phyloP scores from a whole-genome alignment of 495 filamentous ascomycete genomes.

The Neurospora sp. region DNA sequence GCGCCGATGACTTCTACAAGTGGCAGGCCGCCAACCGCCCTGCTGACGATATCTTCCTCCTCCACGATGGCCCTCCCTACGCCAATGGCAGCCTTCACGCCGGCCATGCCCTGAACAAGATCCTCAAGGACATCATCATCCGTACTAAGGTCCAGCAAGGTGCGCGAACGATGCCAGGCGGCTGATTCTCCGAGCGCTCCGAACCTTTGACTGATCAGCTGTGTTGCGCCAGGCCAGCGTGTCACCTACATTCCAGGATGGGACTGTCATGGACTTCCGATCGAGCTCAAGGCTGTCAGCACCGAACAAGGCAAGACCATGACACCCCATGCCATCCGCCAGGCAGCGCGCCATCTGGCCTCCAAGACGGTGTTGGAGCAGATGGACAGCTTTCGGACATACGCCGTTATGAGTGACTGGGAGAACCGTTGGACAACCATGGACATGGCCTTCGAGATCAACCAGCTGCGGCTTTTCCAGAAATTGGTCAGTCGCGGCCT shows the following conservation, averaged over 20 bases:
- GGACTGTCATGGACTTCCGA: constrained; percentile 97
- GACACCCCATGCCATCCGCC: constrained; percentile 43
- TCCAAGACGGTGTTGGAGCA: constrained; percentile 64
- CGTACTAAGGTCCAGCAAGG: constrained; percentile 71
- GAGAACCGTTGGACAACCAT: constrained; percentile 84
- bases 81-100: constrained; percentile 91
- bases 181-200: not conserved
- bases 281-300: constrained; percentile 93
- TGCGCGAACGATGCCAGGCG: constrained; percentile 10
- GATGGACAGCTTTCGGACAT: constrained; percentile 71
- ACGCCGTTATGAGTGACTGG: constrained; percentile 94
- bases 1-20: constrained; percentile 78
- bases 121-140: constrained; percentile 87
- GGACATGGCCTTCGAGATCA: constrained; percentile 77
- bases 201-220: not conserved
- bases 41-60: constrained; percentile 53
- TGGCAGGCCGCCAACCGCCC: constrained; percentile 64
- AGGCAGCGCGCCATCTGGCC: constrained; percentile 66
- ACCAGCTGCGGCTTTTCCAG: constrained; percentile 75
- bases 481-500: constrained; percentile 76
- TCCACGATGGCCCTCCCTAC: constrained; percentile 97
- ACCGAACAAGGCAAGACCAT: constrained; percentile 25
- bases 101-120: constrained; percentile 97
- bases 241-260: constrained; percentile 90
- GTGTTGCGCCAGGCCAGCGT: constrained; percentile 35